These are phyloP conservation scores for Microcos paniculata DNA, from an alignment of 345 rosid genomes.

Conservation along the genomic window DNA sequence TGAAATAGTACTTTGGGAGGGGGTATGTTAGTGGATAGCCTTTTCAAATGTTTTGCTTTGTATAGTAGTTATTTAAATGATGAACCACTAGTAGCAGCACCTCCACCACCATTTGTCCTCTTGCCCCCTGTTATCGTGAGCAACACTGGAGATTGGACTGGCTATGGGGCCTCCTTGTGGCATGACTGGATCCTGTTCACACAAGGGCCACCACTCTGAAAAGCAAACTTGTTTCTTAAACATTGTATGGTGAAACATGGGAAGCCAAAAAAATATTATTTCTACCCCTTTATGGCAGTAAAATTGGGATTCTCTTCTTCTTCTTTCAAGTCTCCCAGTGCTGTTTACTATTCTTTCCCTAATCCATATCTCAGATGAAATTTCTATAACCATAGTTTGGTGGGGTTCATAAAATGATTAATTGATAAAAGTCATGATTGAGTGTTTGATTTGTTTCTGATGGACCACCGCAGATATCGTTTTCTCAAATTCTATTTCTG, in stretches of 20 bases:
- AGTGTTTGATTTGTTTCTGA: slow-evolving; percentile 33
- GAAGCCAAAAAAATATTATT: not conserved
- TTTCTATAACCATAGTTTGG: slow-evolving; percentile 6
- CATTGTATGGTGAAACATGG: slow-evolving; percentile 16
- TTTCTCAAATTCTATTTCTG: slow-evolving; percentile 29
- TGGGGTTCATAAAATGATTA: slow-evolving; percentile 32
- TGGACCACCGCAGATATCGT: slow-evolving; percentile 39
- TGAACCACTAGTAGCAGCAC: slow-evolving; percentile 60
- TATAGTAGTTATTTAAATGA: slow-evolving; percentile 31
- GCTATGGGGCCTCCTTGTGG: slow-evolving; percentile 21
- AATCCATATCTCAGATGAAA: slow-evolving; percentile 22
- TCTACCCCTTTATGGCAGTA: not conserved
- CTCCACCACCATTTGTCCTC: slow-evolving; percentile 66
- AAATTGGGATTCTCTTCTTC: not conserved
- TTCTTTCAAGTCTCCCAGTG: not conserved
- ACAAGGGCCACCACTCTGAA: slow-evolving; percentile 24
- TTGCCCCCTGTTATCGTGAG: slow-evolving; percentile 36
- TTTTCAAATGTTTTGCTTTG: slow-evolving; percentile 34
- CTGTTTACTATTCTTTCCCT: not conserved
- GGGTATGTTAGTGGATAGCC: slow-evolving; percentile 31
- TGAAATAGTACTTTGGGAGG: slow-evolving; percentile 14
- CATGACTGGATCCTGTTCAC: slow-evolving; percentile 13
- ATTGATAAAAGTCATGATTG: slow-evolving; percentile 32
- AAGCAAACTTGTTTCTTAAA: not conserved
- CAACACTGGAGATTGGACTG: slow-evolving; percentile 29